Base-by-base conservation (phyloP, 2,329 filamentous ascomycete species). In the Calonectria ilicicola region DNA sequence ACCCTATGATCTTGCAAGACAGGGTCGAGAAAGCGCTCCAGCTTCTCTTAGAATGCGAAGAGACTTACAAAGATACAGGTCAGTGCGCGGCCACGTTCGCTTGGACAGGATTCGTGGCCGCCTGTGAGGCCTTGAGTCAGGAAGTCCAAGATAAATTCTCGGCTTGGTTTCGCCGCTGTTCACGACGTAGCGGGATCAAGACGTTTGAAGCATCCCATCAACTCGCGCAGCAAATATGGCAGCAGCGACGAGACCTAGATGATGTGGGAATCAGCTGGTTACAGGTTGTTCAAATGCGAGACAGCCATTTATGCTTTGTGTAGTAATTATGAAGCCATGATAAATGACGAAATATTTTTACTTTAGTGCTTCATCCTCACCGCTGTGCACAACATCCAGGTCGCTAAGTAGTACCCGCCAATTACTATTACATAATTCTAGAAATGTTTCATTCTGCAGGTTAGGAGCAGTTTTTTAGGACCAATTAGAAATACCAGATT, bases 61-160 rank as follows among this genome's bases (percentile, higher is more conserved):
- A 44, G 15, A 42, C 40, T 3, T 42, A 35, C 42, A 44, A 23
- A 19, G 62, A 47, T n/a, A 65, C 62, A 9, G 62, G 29, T n/a
- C 62, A 49, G 14, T 65, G 40, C 62, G 44, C 62, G 2, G 62
- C 62, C 5, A 49, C 62, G 10, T 65, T 65, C 49, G 62, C 32
- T 5, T 65, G 62, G 62, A 35, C 62, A 44, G 62, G 62, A 2
- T 65, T 65, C 10, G 44, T 65, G 40, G 62, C 62, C 5, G 62
- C 62, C 3, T 65, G 62, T 14, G 62, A 65, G 21, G 62, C 62
- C 10, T 21, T 65, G 5, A 49, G 29, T 10, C 5, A 32, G 12
- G 62, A 49, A 3, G 29, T 65, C 2, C 62, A 65, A n/a, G 44
- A 46, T 23, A 49, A 65, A 23, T 65, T 65, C 29, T 47, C 44